Evolutionary conservation across 306 rosid species (phyloP), one percentile per base, ranked within the genome.

Genomic region (Heteromeles arbutifolia): DNA sequence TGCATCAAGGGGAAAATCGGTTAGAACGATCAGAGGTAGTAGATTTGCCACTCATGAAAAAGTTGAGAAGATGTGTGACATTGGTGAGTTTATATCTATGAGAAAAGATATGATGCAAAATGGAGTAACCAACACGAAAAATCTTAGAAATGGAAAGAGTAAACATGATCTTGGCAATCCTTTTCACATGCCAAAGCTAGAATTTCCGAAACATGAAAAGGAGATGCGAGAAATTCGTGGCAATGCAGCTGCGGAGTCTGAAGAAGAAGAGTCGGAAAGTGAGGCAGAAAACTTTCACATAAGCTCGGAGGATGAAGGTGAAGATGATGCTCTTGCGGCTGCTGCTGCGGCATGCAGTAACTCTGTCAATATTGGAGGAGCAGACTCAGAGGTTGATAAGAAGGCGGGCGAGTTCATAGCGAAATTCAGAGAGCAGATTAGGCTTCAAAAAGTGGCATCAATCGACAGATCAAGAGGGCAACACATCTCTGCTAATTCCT

Each of bases 391-490:
- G 88, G 99, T 96, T 48, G 99, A 92, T 64, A 92, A 90, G 93
- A 96, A 92, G 86, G 99, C 97, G 8, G 90, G 93, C 28, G 97
- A 89, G 81, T 96, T 96, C 76, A 96, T 96, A 75, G 99, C 97
- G 22, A 96, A 86, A 84, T 96, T 96, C 78, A 86, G 92, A 82
- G 94, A 90, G 25, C 98, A 92, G 77, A 92, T 96, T 73, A 88
- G 90, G 86, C 98, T 90, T 76, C 99, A 96, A 80, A 96, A 93
- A 82, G 73, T 80, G 77, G 94, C 86, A 66, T 87, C 98, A 15
- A 57, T 83, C 25, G 91, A 87, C 28, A 89, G 92, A 76, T 85
- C 92, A 82, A 92, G 87, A 85, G 93, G 89, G 56, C 83, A 71
- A 18, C 75, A 81, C 71, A 70, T 69, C 32, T 53, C 74, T 45